phyloP scores from a whole-genome alignment of 495 filamentous ascomycete species.

The Cryomyces antarcticus region DNA sequence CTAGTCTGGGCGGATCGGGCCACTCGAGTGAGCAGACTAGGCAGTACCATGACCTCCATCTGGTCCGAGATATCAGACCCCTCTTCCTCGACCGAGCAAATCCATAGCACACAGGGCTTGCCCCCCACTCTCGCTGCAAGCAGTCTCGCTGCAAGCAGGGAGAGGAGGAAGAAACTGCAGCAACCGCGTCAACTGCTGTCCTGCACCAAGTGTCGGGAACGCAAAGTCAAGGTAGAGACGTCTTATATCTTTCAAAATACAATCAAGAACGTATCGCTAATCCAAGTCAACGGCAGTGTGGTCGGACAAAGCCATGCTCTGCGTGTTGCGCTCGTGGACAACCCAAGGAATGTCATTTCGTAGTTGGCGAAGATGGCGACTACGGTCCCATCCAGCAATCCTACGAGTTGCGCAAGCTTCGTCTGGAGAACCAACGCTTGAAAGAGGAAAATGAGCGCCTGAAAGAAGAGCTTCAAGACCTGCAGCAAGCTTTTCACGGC shows the following conservation, averaged over 20 bases:
- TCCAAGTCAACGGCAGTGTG: constrained; percentile 15
- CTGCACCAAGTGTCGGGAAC: constrained; percentile 21
- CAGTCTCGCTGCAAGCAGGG: constrained; percentile 1
- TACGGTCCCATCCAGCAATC: constrained; percentile 23
- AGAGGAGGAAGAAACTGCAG: constrained; percentile 9
- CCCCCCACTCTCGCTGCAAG: neutral
- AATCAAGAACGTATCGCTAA: too few species aligned
- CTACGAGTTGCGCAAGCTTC: constrained; percentile 19
- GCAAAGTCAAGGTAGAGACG: constrained; percentile 20
- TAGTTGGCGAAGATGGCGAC: constrained; percentile 22
- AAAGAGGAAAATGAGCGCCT: constrained; percentile 13
- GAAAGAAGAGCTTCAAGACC: constrained; percentile 6
- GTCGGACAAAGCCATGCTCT: constrained; percentile 27
- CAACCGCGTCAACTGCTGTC: constrained; percentile 18
- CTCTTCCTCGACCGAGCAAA: constrained; percentile 5
- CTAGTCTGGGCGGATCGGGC: too few species aligned
- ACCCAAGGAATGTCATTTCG: constrained; percentile 25
- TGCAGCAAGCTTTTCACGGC: too few species aligned
- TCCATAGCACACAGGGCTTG: neutral
- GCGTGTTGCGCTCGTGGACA: constrained; percentile 26
- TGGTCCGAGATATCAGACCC: neutral
- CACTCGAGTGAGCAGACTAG: too few species aligned
- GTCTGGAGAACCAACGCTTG: constrained; percentile 15
- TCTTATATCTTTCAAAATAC: too few species aligned
- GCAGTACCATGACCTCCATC: neutral